Evolutionary conservation across 768 basidiomycete genomes (phyloP), one percentile per base, ranked within the genome.

Genomic region (Tricholoma furcatifolium): DNA sequence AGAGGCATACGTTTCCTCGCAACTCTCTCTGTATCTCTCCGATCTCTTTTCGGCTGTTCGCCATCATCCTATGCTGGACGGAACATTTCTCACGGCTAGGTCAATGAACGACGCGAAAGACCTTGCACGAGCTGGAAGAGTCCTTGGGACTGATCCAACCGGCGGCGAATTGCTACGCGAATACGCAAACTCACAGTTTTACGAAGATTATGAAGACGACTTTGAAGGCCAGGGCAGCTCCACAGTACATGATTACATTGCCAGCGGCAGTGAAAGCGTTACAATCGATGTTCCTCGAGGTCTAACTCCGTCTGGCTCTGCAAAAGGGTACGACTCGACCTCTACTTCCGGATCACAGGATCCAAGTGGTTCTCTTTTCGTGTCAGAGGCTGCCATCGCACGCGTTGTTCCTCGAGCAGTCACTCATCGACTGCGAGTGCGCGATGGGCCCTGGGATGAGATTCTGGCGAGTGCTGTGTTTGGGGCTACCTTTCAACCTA

Each of bases 21-120:
- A 67, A 2, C 74, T 92, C 7, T 68, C 69, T 6, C 68, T 84
- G n/a, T 92, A 91, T 60, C 72, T 88, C 6, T 76, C 83, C 9
- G 88, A 91, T 63, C 71, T 91, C 10, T 86, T 92, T 55, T 77
- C 84, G 23, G 89, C 90, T 3, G 78, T 84, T 20, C 81, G 90
- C 6, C 87, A 91, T 60, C 82, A 85, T 61, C 79, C 82, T 0
- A 74, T 79, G 43, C 69, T 93, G 15, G 90, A 92, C 54, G 85
- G 78, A 14, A 83, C 79, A 56, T 70, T 90, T 50, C 74, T 93
- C 20, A 88, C 83, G 1, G 76, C 74, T 17, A 77, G 76, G 32
- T 78, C 85, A 0, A 76, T 79, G 55, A 72, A 74, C 51, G 88
- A 91, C 58, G 85, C 83, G 8, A 78, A 83, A 58, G 82, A 75